Conservation (phyloP, 129 eudicot genomes). For the Lactuca sativa region DNA sequence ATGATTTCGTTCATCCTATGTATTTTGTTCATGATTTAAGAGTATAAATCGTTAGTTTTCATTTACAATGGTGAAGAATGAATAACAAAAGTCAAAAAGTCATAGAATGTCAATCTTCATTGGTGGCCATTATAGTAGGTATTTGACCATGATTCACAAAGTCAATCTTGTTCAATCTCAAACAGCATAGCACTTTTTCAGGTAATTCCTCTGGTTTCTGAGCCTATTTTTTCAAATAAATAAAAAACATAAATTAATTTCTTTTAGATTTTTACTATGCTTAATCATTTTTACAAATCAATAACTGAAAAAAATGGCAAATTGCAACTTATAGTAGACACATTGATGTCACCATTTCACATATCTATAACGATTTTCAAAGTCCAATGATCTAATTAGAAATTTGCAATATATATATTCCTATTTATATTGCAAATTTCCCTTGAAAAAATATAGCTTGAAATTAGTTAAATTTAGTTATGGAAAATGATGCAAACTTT, state of each 20-base stretch:
- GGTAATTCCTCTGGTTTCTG: conserved; percentile 87
- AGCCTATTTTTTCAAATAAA: conserved; percentile 46
- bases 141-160: conserved; percentile 79
- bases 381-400: neutral
- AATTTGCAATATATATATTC: too few species aligned
- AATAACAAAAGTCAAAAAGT: conserved; percentile 18
- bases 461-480: too few species aligned
- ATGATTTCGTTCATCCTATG: conserved; percentile 11
- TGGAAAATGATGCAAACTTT: neutral
- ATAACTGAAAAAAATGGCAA: neutral
- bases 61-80: conserved; percentile 18
- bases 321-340: neutral
- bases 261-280: conserved; percentile 2
- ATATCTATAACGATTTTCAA: neutral
- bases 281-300: neutral
- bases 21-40: conserved; percentile 17
- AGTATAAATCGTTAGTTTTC: neutral
- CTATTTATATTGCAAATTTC: neutral
- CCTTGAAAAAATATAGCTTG: neutral
- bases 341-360: neutral
- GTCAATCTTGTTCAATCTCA: conserved; percentile 78
- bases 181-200: conserved; percentile 72
- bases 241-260: conserved; percentile 9
- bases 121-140: conserved; percentile 58
- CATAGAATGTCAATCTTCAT: conserved; percentile 43